These are phyloP conservation scores for Periconia macrospinosa DNA, from an alignment of 2,329 filamentous ascomycete genomes.

Conservation along the genomic window DNA sequence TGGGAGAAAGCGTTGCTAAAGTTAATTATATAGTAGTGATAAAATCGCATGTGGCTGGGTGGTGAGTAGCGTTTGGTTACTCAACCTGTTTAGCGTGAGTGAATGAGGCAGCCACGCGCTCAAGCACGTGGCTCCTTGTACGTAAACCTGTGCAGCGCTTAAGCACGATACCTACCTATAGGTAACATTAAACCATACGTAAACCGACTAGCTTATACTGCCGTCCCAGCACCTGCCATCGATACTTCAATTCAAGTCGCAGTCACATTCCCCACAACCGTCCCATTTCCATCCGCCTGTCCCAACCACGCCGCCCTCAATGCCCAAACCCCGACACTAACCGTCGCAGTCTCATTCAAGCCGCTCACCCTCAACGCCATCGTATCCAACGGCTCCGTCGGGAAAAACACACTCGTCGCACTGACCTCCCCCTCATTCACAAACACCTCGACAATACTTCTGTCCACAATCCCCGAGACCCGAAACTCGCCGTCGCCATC, in stretches of 20 bases:
- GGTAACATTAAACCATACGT: no score
- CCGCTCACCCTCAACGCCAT: conserved; percentile 38
- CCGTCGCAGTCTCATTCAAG: conserved; percentile 37
- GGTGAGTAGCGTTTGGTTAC: no score
- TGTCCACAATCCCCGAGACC: conserved; percentile 57
- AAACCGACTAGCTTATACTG: no score
- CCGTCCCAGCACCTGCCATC: no score
- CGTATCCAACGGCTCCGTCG: conserved; percentile 46
- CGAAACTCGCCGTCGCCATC: conserved; percentile 34
- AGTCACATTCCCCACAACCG: conserved; percentile 41
- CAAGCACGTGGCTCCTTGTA: no score
- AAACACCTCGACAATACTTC: conserved; percentile 59
- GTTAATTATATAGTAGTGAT: no score
- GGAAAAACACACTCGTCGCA: conserved; percentile 57
- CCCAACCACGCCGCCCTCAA: conserved; percentile 43
- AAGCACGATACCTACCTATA: no score
- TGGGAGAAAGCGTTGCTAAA: no score
- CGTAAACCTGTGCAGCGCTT: no score
- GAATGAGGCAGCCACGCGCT: no score
- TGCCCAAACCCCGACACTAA: conserved; percentile 44
- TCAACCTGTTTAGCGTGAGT: no score
- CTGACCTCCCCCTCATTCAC: conserved; percentile 55
- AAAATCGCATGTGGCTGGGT: no score
- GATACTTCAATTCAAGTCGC: not conserved
- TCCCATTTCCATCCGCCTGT: conserved; percentile 29